Evolutionary conservation across 306 rosid species (phyloP).

Genomic region (Acacia crassicarpa): DNA sequence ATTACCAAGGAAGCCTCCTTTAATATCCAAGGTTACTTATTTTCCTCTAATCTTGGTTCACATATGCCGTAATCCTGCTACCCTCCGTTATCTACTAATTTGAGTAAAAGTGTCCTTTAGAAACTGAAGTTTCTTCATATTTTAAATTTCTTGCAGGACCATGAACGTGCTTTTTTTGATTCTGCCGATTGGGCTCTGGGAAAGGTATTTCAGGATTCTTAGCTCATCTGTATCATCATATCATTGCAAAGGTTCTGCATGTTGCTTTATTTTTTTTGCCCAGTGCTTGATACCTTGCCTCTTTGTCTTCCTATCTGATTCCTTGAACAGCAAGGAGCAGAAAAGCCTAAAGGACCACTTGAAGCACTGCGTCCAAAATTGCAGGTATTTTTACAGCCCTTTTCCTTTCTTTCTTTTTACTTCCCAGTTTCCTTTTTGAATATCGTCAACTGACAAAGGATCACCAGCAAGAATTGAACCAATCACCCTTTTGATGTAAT

Average conservation of each 20-base stretch:
- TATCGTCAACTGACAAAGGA: neutral
- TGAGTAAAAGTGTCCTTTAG: slow-evolving; percentile 11
- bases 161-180: slow-evolving; percentile 95
- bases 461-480: neutral
- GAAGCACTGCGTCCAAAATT: slow-evolving; percentile 20
- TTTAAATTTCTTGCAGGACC: slow-evolving; percentile 65
- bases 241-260: neutral
- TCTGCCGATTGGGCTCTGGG: slow-evolving; percentile 99
- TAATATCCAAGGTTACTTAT: slow-evolving; percentile 82
- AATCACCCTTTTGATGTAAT: neutral
- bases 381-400: neutral
- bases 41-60: slow-evolving; percentile 10
- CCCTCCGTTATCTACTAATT: slow-evolving; percentile 5
- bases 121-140: slow-evolving; percentile 24
- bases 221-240: slow-evolving; percentile 5
- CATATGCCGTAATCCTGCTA: neutral
- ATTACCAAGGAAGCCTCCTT: slow-evolving; percentile 87
- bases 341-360: slow-evolving; percentile 64
- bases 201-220: slow-evolving; percentile 45
- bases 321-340: slow-evolving; percentile 56
- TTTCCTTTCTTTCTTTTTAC: neutral
- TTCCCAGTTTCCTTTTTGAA: neutral
- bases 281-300: slow-evolving; percentile 9
- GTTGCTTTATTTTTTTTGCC: neutral
- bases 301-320: slow-evolving; percentile 20